Evolutionary conservation across 345 rosid species (phyloP), one percentile per base, ranked within the genome.

Genomic region (Euphorbia tirucalli): DNA sequence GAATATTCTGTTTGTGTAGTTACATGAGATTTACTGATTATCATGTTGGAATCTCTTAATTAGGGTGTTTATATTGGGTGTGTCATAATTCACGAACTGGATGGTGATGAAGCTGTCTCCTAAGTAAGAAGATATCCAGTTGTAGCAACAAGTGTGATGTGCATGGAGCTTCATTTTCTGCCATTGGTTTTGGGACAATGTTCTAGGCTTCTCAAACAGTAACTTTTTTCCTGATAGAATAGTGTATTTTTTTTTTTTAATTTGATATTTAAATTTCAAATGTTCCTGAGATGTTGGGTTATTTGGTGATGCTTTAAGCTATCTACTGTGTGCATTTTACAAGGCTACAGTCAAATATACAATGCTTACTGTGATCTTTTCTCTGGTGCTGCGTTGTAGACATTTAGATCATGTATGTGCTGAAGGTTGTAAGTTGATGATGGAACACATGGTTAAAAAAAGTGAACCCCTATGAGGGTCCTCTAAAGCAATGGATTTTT

Each of bases 51-150:
- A 86, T 86, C 87, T 91, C 84, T 91, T 85, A 85, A 89, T 85
- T 91, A 87, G 91, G 97, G 82, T 84, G 78, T 83, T 86, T 87
- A 83, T 91, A 74, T 89, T 85, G 91, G 90, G 86, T 88, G 69
- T 90, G 77, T 91, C 87, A 37, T 87, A 81, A 75, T 79, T 87
- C 92, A 80, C 87, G 61, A 87, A 83, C 88, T 80, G 89, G 89
- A 80, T 77, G 91, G 81, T 85, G 92, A 83, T 77, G 97, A 83
- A 83, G 94, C 87, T 86, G 83, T 82, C 87, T 82, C 83, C 90
- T 91, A 91, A 86, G 75, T 87, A 85, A 87, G 92, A 90, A 86
- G 93, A 87, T 83, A 74, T 75, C 82, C 93, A 74, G 93, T 88
- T 88, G 87, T 87, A 87, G 85, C 87, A 84, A 78, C 83, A 84